Base-by-base conservation (phyloP, 2,329 filamentous ascomycete genomes). In the Verticillium nonalfalfae region DNA sequence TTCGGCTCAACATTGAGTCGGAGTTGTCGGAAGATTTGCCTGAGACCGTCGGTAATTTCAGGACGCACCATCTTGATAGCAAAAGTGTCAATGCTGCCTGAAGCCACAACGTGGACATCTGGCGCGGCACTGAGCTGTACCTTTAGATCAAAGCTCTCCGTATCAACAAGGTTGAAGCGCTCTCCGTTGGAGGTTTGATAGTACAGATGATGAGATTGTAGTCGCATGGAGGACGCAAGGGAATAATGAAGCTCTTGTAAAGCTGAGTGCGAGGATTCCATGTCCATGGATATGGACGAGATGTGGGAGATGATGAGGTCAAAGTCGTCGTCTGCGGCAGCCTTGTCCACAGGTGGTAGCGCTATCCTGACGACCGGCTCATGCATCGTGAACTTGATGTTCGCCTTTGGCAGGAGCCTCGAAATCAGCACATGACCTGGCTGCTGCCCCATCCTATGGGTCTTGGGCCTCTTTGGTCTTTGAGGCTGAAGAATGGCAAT, bases 281-380 rank as follows among this genome's bases (percentile, higher is more conserved):
- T 83, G 69, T 99, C 95, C 26, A 98, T 78, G 0, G 94, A 96
- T 40, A 98, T 86, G 0, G 94, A 97, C 0, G 96, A 98, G 11
- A 97, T 91, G 2, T 93, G 95, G 1, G 92, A 97, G 57, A 99
- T 97, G 55, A 99, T 90, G 35, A 99, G 82, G 71, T 99, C 95
- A 67, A 95, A 98, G 66, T 98, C 93, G 63, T 93, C 91, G 0
- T 86, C 82, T 33, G 87, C 84, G 50, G 81, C 78, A 2, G 78
- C 78, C 60, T 83, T 81, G 63, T 89, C 85, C 64, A 95, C 85
- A 0, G 94, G 88, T 5, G 93, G 93, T 4, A 99, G 79, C 7
- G 93, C 87, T 65, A 99, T 93, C 67, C 96, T 88, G 65, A 98
- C 74, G 15, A 99, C 96, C 1, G 95, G 95, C 72, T 99, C 95